Percentiles rank a stretch among this genome's conserved stretches.
phyloP scores from a whole-genome alignment of 768 basidiomycete genomes.

The Russula brevipes region DNA sequence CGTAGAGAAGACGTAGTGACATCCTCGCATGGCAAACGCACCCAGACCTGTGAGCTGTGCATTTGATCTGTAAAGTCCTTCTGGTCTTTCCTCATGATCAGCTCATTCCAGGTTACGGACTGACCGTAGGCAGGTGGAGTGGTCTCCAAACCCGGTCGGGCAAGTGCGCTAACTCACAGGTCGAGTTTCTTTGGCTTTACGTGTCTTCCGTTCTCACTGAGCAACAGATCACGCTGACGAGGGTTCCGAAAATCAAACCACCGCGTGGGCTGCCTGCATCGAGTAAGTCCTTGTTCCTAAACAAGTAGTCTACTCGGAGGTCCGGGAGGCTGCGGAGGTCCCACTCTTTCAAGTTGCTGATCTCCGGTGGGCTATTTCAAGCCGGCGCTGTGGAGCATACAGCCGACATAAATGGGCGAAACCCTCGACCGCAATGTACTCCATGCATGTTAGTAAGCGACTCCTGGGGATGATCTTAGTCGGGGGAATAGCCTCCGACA shows the following conservation, averaged over 20 bases:
- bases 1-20: too few species aligned
- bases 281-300: neutral
- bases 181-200: neutral
- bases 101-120: neutral
- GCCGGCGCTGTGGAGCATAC: neutral
- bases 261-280: too few species aligned
- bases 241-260: neutral
- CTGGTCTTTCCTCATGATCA: neutral
- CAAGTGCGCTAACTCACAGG: neutral
- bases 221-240: neutral
- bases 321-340: too few species aligned
- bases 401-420: neutral
- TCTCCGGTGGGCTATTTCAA: too few species aligned
- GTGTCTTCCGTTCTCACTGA: too few species aligned
- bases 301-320: too few species aligned
- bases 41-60: neutral
- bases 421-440: neutral
- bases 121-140: neutral
- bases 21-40: too few species aligned
- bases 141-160: too few species aligned
- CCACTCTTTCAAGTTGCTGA: too few species aligned
- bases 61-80: neutral
- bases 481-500: too few species aligned
- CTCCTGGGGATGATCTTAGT: too few species aligned
- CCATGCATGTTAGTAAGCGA: too few species aligned